These are phyloP conservation scores for Zasmidium cellare DNA, from an alignment of 2,329 filamentous ascomycete genomes.

Conservation along the genomic window DNA sequence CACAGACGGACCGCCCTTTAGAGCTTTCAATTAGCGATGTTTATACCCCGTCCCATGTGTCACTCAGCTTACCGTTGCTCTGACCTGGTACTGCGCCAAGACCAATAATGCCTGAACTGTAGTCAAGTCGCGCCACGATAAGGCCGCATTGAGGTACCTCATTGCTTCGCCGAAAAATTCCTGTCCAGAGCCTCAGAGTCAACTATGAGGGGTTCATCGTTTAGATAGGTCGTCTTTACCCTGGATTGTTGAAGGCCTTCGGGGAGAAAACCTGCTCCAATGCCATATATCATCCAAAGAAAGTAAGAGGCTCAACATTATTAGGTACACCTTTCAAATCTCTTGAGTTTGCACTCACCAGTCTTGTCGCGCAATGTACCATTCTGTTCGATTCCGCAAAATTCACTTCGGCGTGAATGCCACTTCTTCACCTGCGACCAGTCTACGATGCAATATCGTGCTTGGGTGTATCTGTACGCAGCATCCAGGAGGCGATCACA, in stretches of 20 bases:
- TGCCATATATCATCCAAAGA: neutral
- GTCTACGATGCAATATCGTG: neutral
- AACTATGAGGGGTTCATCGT: too few relatives aligned
- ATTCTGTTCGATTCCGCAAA: neutral
- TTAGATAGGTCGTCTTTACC: too few relatives aligned
- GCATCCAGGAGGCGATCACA: neutral
- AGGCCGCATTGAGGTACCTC: neutral
- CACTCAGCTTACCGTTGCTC: neutral
- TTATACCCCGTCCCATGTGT: too few relatives aligned
- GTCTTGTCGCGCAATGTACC: too few relatives aligned
- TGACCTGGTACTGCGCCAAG: neutral
- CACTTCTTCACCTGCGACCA: neutral
- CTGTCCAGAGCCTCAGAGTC: too few relatives aligned
- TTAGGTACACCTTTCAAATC: neutral
- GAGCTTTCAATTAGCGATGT: too few relatives aligned
- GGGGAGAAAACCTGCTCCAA: neutral
- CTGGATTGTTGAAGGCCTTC: neutral
- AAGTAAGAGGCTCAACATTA: neutral
- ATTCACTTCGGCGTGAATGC: neutral
- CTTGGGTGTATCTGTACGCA: neutral
- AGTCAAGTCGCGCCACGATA: neutral
- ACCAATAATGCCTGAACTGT: neutral
- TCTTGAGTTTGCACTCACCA: too few relatives aligned
- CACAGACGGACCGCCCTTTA: neutral
- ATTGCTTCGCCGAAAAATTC: neutral